Percentiles rank a stretch among this genome's conserved stretches.
phyloP scores from a whole-genome alignment of 2,329 filamentous ascomycete species.

The Xylariaceae sp. region DNA sequence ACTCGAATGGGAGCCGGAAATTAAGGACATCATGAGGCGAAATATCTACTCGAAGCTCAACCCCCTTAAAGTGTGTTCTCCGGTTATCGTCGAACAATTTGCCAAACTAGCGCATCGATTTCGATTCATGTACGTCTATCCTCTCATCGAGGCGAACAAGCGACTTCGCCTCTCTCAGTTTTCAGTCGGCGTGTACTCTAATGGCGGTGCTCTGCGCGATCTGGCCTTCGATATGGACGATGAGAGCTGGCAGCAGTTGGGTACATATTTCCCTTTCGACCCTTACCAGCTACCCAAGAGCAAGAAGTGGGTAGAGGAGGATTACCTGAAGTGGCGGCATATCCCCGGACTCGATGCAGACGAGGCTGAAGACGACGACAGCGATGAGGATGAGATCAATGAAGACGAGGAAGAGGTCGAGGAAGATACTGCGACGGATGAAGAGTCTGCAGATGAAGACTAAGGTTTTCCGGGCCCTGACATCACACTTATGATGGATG shows the following conservation, averaged over 20 bases:
- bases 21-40: conserved; percentile 69
- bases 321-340: conserved; percentile 78
- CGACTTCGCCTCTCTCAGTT: conserved; percentile 74
- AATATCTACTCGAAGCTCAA: conserved; percentile 89
- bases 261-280: conserved; percentile 96
- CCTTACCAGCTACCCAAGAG: conserved; percentile 88
- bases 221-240: conserved; percentile 53
- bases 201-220: conserved; percentile 52
- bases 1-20: conserved; percentile 70
- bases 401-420: conserved; percentile 42
- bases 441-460: conserved; percentile 41
- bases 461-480: conserved; percentile 19
- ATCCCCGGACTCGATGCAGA: conserved; percentile 64
- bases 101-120: conserved; percentile 83
- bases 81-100: conserved; percentile 86
- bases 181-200: conserved; percentile 53
- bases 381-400: conserved; percentile 49
- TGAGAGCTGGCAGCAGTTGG: conserved; percentile 78
- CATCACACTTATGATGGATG: conserved; percentile 13
- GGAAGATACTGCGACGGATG: conserved; percentile 51
- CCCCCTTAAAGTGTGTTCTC: conserved; percentile 90
- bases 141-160: conserved; percentile 88
- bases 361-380: conserved; percentile 52
- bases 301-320: conserved; percentile 78
- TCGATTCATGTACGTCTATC: conserved; percentile 83